Base-by-base conservation (phyloP, 2,329 filamentous ascomycete genomes). In the Ceratocystis smalleyi region DNA sequence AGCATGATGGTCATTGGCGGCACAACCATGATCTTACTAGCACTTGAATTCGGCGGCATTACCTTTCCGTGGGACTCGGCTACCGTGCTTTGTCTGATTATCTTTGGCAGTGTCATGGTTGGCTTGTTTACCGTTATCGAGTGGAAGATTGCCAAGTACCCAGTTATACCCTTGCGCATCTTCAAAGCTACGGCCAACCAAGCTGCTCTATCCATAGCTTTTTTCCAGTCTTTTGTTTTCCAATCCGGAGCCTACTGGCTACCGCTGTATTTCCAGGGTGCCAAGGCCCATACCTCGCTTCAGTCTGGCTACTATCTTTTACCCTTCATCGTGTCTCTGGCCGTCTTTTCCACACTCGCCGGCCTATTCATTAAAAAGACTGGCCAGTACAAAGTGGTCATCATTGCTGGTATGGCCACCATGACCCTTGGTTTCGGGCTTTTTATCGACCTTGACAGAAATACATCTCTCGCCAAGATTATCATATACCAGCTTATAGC, bases 1-100 rank as follows among this genome's bases (percentile, higher is more conserved):
- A 80, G 77, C 65, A 15, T 79, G 3, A 74, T 80, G 35, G 83
- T 95, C 71, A 81, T 91, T 27, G 87, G 87, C 51, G 89, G 86
- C 22, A 91, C 88, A 0, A 77, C 95, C 22, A 92, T 95, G 88
- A 79, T 95, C 68, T 82, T 96, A 3, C 83, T 96, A 51, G 91
- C 90, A 0, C 81, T 96, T 10, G 87, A 95, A 71, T 89, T 92
- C 67, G 91, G 91, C 64, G 91, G 89, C 60, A 81, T 90, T 62
- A 78, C 79, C 24, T 83, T 82, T 68, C 86, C 91, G 0, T 95
- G 90, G 90, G 74, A 75, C 62, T 91, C 87, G 0, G 78, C 87
- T 1, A 85, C 82, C 0, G 87, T 91, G 40, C 80, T 95, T 69
- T 91, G 87, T 70, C 78, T 95, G 32, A 79, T 95, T 68, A 75